Evolutionary conservation across 805 yeast genomes (phyloP), one percentile per base, ranked within the genome.

Genomic region (Candida vartiovaarae): DNA sequence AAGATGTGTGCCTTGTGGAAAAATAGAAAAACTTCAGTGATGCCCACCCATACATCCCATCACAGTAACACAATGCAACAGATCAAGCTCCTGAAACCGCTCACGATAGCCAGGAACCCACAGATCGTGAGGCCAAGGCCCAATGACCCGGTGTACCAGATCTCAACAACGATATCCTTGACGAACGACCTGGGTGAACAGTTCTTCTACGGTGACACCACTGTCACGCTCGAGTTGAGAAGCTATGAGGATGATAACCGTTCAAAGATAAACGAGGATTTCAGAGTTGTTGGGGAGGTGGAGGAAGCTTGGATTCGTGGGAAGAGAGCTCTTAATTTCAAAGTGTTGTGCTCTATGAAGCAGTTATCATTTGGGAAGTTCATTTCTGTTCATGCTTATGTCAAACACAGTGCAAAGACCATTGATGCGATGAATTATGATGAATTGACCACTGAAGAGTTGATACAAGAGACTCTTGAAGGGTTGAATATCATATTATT

Each of bases 141-240:
- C 7, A 20, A 28, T 10, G 49, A 51, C 29, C 47, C 47, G 6
- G 43, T 33, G 2, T 52, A 49, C 34, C 52, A 46, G 30, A 38
- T 56, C 8, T 42, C 53, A 8, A 43, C 57, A 1, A 55, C 61
- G 1, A 24, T 59, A 9, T 50, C 63, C 1, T 44, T 69, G 11
- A 54, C 67, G 3, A 69, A 68, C 37, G 74, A 69, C 45, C 58
- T 69, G 2, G 74, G 74, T 4, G 73, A 69, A 25, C 54, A 53
- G 36, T 62, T 59, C 44, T 68, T 65, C 52, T 58, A 57, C 40
- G 73, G 71, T 6, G 49, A 55, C 26, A 51, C 56, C 2, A 27
- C 42, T 0, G 26, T 56, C 6, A 38, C 49, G 0, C 25, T 50
- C 6, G 45, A 48, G 11, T 39, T 44, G 2, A 44, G 51, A 25